Percentiles rank a stretch among this genome's conserved stretches.
phyloP scores from a whole-genome alignment of 2,329 filamentous ascomycete genomes.

The Xylaria sp. region DNA sequence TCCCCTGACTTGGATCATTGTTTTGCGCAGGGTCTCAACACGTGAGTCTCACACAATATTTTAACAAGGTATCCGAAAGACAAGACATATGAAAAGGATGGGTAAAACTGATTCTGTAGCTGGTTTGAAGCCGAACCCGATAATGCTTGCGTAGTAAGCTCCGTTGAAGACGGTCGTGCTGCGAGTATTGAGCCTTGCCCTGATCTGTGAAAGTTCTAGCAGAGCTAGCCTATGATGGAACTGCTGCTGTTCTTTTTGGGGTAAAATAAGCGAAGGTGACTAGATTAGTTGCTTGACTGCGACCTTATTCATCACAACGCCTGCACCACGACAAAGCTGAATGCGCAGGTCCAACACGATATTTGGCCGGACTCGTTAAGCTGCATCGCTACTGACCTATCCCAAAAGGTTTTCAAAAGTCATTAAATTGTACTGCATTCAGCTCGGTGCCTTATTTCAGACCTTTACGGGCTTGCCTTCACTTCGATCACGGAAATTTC shows the following conservation, averaged over 20 bases:
- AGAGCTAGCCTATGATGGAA: not conserved
- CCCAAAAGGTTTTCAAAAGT: not conserved
- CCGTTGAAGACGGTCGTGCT: not conserved
- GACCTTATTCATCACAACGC: no score
- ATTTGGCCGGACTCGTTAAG: not conserved
- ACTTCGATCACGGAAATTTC: not conserved
- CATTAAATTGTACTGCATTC: not conserved
- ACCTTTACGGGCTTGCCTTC: not conserved
- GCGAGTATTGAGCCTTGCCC: not conserved
- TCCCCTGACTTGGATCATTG: not conserved
- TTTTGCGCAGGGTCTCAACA: not conserved
- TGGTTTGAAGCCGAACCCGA: not conserved
- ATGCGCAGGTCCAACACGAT: no score
- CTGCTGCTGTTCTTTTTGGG: not conserved
- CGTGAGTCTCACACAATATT: not conserved
- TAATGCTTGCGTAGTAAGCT: not conserved
- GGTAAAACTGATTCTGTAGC: not conserved
- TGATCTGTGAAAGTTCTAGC: not conserved
- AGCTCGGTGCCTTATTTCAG: not conserved
- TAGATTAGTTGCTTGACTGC: not conserved
- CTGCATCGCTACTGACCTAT: not conserved
- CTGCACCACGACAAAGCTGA: not conserved
- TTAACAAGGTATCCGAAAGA: not conserved
- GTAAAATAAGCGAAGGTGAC: slow-evolving; percentile 14
- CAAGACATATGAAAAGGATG: not conserved